Base-by-base conservation (phyloP, 768 basidiomycete species). In the Rhodotorula babjevae region DNA sequence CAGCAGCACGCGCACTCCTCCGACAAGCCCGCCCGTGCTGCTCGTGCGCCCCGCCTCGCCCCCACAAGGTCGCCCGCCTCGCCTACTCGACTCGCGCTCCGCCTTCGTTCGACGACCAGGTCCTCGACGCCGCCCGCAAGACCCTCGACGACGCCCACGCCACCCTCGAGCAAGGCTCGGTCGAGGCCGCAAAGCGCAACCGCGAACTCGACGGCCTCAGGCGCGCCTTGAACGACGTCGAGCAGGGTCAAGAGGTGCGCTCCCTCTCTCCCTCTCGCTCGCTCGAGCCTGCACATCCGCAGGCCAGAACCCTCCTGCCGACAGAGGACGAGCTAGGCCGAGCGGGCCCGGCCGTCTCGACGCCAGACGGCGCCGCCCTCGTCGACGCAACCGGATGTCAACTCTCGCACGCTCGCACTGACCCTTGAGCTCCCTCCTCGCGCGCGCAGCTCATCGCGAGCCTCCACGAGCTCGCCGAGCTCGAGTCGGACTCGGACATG, bases 401-500 rank as follows among this genome's bases (percentile, higher is more conserved):
- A 52, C 52, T 10, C 21, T 10, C 10, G 1, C 14, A 21, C 16
- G 2, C 12, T 53, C 2, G 18, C 29, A 10, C n/a, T 31, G 27
- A n/a, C 23, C n/a, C 25, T 40, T 42, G 11, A 3, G 25, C 23
- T n/a, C 36, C 36, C n/a, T n/a, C 59, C 15, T 14, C 21, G 29
- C n/a, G 6, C 49, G 2, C 12, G 19, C 61, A 76, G 71, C 65
- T 72, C 63, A 33, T 77, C 44, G n/a, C 16, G 0, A 65, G 55
- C 14, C 60, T 79, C 0, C 63, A 69, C n/a, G 69, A 75, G 7
- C 69, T 79, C 23, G 65, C 77, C 18, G 16, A 42, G 3, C 29
- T 83, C 49, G 93, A 95, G 77, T 82, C 88, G 0, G 93, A 95
- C 77, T 84, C 87, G 3, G 82, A 85, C 5, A 89, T 97, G 85